Base-by-base conservation (phyloP, 1,139 yeast genomes). In the Kurtzmaniella natalensis region DNA sequence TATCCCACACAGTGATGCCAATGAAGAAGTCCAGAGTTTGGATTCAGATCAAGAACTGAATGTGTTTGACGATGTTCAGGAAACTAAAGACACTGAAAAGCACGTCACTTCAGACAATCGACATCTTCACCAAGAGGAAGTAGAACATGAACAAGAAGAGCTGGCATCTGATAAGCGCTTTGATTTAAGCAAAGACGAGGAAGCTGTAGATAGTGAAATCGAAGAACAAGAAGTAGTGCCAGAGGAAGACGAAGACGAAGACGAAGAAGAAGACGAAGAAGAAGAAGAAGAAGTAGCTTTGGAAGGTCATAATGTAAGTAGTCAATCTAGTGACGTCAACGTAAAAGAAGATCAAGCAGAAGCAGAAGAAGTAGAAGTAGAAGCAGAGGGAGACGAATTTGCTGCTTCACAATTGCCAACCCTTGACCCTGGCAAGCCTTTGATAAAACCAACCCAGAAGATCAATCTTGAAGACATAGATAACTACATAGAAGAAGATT, bases 381-480 rank as follows among this genome's bases (percentile, higher is more conserved):
- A 19, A 19, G 21, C 21, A 19, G 21, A 19, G 9, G 21, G 9
- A 19, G 21, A 19, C n/a, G n/a, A n/a, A n/a, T n/a, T n/a, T n/a
- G n/a, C n/a, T n/a, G n/a, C n/a, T n/a, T n/a, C n/a, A n/a, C n/a
- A n/a, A n/a, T n/a, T n/a, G 33, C 17, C 36, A 3, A 35, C 40
- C 7, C 31, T 37, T 18, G 40, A 37, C 18, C 40, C 40, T 3
- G 40, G 40, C 5, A 35, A 35, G 18, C 35, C 35, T 7, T 18
- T 8, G 13, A n/a, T 5, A n/a, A 11, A 13, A 10, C n/a, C n/a
- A n/a, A n/a, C n/a, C n/a, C 36, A 14, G 16, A 13, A n/a, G 11
- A 22, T 14, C 30, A 29, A 29, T 8, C n/a, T 34, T 21, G 28
- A 23, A n/a, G 43, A 47, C 23, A 34, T 47, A 13, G 46, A 43